Base-by-base conservation (phyloP, 371 early-diverging fungal genomes). In the Syncephalis plumigaleata region DNA sequence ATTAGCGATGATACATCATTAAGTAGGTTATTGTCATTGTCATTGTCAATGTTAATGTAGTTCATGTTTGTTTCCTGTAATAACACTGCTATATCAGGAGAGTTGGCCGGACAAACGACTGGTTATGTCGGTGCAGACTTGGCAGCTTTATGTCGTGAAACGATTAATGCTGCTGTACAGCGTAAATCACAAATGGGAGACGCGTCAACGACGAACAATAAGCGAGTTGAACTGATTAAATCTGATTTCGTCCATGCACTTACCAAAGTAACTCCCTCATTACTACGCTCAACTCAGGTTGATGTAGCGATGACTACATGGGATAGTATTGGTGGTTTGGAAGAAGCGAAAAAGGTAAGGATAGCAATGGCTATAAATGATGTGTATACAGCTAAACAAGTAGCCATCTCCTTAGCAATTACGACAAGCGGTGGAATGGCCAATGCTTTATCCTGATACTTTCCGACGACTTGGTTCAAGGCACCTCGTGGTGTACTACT, bases 101-200 rank as follows among this genome's bases (percentile, higher is more conserved):
- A 58, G 16, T 58, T 98, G 22, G 90, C 97, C 0, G 64, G 70
- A 23, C 65, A 75, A 57, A 93, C 92, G 0, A 91, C 87, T 60
- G 99, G 99, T 0, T 98, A 83, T 66, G 98, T 96, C 1, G 98
- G 95, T 16, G 93, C 98, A 0, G 99, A 98, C 68, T 69, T 99
- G 39, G 76, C 83, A 0, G 77, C 95, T 0, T 52, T 96, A 2
- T 84, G 88, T 46, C 72, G 90, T 20, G 95, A 95, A 58, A 92
- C 92, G 45, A 22, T 39, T 3, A 45, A 26, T 7, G 8, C n/a
- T 3, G 40, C 40, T 16, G 22, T 45, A 16, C 5, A 5, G 16
- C 25, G 11, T 36, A 36, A 9, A 45, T 45, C 38, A 9, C 22
- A 9, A 2, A 15, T 23, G 13, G 37, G 39, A 17, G 11, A 37